Percentiles rank a stretch among this genome's conserved stretches.
Conservation (phyloP, 129 eudicot species). For the Saussurea involucrata region DNA sequence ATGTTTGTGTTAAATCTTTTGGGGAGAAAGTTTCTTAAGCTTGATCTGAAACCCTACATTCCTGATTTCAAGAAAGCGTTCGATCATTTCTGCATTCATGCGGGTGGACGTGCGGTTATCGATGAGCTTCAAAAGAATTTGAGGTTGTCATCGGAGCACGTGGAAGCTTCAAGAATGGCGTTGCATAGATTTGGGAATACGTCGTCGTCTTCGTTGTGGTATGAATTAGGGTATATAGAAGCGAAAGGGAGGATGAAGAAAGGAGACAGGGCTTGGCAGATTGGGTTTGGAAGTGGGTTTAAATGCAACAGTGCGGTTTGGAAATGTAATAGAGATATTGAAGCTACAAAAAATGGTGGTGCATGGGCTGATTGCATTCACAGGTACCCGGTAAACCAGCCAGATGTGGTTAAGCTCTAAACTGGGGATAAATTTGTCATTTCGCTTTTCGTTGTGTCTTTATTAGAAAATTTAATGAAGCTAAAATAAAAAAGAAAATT, state of each 20-base stretch:
- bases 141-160: conserved; percentile 16
- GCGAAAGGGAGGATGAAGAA: conserved; percentile 31
- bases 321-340: conserved; percentile 21
- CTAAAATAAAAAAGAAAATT: neutral
- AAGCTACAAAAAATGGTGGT: neutral
- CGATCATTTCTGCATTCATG: conserved; percentile 41
- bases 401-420: conserved; percentile 31
- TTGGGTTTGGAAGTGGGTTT: conserved; percentile 36
- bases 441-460: neutral
- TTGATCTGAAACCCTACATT: conserved; percentile 27
- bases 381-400: conserved; percentile 40
- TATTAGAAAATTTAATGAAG: neutral
- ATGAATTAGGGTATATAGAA: conserved; percentile 28
- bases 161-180: conserved; percentile 37
- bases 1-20: conserved; percentile 11
- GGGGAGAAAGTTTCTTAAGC: conserved; percentile 20
- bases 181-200: conserved; percentile 33
- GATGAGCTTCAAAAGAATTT: conserved; percentile 35
- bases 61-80: conserved; percentile 37
- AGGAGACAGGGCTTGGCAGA: conserved; percentile 36
- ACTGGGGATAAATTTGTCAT: neutral
- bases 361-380: conserved; percentile 42
- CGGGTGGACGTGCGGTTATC: conserved; percentile 38
- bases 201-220: conserved; percentile 34
- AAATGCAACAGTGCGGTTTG: conserved; percentile 38